Conservation (phyloP, 2,329 filamentous ascomycete species). For the Clonostachys rosea region DNA sequence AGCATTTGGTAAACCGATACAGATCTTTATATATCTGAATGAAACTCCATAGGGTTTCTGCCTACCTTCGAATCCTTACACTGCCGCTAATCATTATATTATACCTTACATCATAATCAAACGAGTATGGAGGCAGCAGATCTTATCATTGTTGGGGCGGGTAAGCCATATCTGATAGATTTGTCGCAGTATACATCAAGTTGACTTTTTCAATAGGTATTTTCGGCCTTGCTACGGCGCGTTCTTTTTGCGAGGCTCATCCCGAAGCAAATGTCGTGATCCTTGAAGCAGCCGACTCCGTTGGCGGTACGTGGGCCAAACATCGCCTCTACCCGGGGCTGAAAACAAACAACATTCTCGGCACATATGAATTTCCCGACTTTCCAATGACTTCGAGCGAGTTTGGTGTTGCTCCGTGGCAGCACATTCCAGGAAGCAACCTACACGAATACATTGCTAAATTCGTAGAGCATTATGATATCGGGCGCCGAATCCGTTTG, state of each 20-base stretch:
- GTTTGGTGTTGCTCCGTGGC: slow-evolving; percentile 38
- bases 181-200: no score
- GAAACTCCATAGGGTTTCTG: no score
- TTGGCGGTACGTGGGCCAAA: slow-evolving; percentile 68
- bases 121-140: no score
- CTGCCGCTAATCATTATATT: no score
- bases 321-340: slow-evolving; percentile 64
- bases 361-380: slow-evolving; percentile 69
- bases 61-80: no score
- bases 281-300: slow-evolving; percentile 42
- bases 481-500: slow-evolving; percentile 31
- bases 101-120: no score
- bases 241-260: no score
- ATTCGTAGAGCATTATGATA: slow-evolving; percentile 36
- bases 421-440: slow-evolving; percentile 41
- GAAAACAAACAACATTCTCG: slow-evolving; percentile 69
- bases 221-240: no score
- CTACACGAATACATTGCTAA: slow-evolving; percentile 41
- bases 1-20: no score
- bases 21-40: no score
- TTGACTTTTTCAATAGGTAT: not conserved
- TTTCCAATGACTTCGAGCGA: slow-evolving; percentile 59
- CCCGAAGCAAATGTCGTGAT: slow-evolving; percentile 18
- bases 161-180: no score
- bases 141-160: no score